Conservation (phyloP, 768 basidiomycete species). For the Tricholoma matsutake region DNA sequence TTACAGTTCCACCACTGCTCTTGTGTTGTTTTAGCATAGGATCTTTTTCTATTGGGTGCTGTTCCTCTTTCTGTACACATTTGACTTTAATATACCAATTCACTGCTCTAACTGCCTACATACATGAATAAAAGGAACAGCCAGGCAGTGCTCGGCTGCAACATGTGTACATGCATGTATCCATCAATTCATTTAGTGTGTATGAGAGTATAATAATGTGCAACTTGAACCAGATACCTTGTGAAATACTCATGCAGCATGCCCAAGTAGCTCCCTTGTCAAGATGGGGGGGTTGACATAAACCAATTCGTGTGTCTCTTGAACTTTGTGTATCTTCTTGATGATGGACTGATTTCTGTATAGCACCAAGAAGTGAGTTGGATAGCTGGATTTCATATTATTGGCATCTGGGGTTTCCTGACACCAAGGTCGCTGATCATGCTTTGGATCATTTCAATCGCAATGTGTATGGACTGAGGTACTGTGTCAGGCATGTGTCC, state of each 20-base stretch:
- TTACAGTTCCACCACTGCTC: background rate
- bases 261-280: background rate
- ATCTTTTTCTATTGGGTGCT: background rate
- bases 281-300: conserved; percentile 1
- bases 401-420: conserved; percentile 9
- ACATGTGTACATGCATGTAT: background rate
- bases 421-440: conserved; percentile 10
- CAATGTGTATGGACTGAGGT: conserved; percentile 10
- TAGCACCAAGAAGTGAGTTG: conserved; percentile 5
- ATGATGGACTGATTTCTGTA: background rate
- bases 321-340: background rate
- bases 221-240: background rate
- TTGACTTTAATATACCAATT: background rate
- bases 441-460: conserved; percentile 5
- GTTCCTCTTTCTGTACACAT: background rate
- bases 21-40: background rate
- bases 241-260: background rate
- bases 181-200: background rate
- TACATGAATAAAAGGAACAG: background rate
- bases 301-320: conserved; percentile 3
- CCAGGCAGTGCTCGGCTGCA: background rate
- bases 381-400: conserved; percentile 6
- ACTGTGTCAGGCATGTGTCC: background rate
- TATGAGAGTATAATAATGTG: background rate
- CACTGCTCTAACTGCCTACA: background rate